Base-by-base conservation (phyloP, 73 alveolate genomes). In the Chromera velia region DNA sequence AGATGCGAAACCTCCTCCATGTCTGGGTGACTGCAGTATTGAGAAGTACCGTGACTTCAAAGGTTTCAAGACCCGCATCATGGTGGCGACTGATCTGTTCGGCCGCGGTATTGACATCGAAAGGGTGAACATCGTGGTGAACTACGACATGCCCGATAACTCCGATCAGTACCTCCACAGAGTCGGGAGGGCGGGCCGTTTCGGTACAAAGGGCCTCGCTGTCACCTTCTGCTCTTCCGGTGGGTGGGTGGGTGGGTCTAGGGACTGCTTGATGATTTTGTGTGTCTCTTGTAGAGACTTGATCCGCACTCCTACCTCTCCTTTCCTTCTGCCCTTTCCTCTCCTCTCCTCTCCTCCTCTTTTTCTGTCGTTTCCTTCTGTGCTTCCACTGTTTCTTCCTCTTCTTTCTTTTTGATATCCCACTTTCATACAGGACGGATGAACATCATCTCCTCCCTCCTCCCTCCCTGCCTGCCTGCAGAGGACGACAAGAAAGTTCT, bases 71-170 rank as follows among this genome's bases (percentile, higher is more conserved):
- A 87, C 73, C 40, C 89, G 97, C 83, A 90, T 92, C 65, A 84
- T 92, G 94, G 97, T 92, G n/a, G 90, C 97, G 6, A 92, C 96
- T 27, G 97, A 92, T 74, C 82, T 92, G 81, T 92, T 90, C 72
- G 97, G 97, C 65, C 91, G 97, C 75, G 97, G 97, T n/a, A 90
- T 92, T 32, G 97, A 92, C 83, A 87, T 92, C 34, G 94, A 89
- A 80, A 80, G 91, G 74, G 93, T 92, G 77, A 91, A 91, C 88
- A 81, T 90, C 28, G 96, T 91, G 19, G 81, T 91, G 78, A 91
- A 91, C 84, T 91, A 88, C 77, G 96, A 91, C 86, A 91, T 91
- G 96, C 87, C 95, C 33, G 84, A 74, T 70, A 81, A 73, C 63
- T 83, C 93, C 46, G 94, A 90, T 67, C 82, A 85, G 28, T 90